These are phyloP conservation scores for Coniochaeta sp. DNA, from an alignment of 2,329 filamentous ascomycete species.

Conservation along the genomic window DNA sequence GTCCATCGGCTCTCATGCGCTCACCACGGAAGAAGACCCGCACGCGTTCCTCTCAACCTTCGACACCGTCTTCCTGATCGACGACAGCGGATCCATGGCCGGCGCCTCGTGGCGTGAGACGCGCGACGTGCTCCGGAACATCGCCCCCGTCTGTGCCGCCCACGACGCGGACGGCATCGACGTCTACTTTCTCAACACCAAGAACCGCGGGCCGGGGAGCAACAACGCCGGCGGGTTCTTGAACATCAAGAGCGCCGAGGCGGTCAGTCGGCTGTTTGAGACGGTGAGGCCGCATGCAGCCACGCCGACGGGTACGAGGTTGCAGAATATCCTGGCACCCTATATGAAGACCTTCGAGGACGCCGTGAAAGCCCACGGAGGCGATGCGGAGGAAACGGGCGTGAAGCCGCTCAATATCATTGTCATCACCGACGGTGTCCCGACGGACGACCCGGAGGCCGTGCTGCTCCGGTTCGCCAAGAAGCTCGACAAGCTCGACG, in stretches of 20 bases:
- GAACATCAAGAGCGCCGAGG: constrained; percentile 49
- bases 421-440: constrained; percentile 81
- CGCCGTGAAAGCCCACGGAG: constrained; percentile 20
- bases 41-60: constrained; percentile 73
- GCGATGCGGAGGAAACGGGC: constrained; percentile 24
- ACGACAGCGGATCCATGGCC: constrained; percentile 85
- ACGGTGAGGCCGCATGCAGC: constrained; percentile 53
- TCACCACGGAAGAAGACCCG: constrained; percentile 49
- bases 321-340: constrained; percentile 52
- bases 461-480: constrained; percentile 60
- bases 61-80: constrained; percentile 85
- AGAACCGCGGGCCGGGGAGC: constrained; percentile 24
- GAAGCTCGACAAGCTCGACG: constrained; percentile 61
- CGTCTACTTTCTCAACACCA: constrained; percentile 79
- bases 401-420: constrained; percentile 85
- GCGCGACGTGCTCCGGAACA: constrained; percentile 57
- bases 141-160: constrained; percentile 73
- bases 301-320: constrained; percentile 60
- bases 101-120: constrained; percentile 73
- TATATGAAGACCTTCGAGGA: constrained; percentile 56
- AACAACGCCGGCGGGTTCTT: constrained; percentile 45
- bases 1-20: constrained; percentile 11
- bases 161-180: constrained; percentile 84
- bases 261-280: constrained; percentile 65
- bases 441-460: constrained; percentile 70